Conservation (phyloP, 1,284 basidiomycete species). For the Microstroma glucosiphilum region DNA sequence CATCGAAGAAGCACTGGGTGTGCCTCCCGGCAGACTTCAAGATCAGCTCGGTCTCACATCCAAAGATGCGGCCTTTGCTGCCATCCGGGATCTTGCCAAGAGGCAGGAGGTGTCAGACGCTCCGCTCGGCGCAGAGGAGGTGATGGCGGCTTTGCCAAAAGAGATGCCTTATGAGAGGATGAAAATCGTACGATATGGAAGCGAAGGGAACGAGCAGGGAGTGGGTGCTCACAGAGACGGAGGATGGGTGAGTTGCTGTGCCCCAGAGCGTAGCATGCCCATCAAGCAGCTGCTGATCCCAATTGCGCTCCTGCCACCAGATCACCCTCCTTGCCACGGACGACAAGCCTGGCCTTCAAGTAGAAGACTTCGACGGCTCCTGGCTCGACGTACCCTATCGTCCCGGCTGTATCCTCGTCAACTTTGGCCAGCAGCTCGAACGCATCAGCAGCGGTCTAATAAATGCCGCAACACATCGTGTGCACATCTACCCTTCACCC, state of each 20-base stretch:
- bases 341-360: conserved; percentile 28
- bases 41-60: background rate
- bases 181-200: conserved; percentile 2
- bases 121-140: background rate
- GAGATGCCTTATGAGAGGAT: conserved; percentile 5
- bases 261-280: background rate
- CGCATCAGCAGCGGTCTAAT: conserved; percentile 29
- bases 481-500: conserved; percentile 16
- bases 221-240: conserved; percentile 2
- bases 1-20: background rate
- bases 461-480: conserved; percentile 38
- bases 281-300: too few relatives aligned
- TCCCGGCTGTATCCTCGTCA: conserved; percentile 28
- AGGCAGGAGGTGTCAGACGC: background rate
- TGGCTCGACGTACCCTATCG: conserved; percentile 36
- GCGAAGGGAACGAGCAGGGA: conserved; percentile 3
- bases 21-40: background rate
- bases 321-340: conserved; percentile 34
- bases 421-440: conserved; percentile 45
- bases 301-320: background rate
- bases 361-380: conserved; percentile 27
- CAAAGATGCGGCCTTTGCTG: background rate
- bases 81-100: background rate
- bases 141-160: background rate
- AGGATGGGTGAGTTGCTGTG: background rate